Conservation (phyloP, 257 asterid genomes). For the Primulina huaijiensis region DNA sequence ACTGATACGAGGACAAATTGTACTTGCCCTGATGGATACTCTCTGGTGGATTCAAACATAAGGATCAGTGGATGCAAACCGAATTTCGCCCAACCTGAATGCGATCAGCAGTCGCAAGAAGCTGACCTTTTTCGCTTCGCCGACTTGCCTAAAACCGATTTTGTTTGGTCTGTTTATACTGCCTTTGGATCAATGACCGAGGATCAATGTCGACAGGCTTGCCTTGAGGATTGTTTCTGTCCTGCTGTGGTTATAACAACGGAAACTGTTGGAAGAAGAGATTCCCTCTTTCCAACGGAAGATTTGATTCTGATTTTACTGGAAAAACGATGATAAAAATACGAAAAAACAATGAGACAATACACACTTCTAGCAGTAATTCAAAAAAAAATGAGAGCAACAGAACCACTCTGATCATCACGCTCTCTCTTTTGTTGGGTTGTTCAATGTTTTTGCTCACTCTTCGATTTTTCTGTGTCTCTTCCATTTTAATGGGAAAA, state of each 20-base stretch:
- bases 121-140: neutral
- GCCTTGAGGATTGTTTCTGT: slow-evolving; percentile 43
- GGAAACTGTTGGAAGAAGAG: slow-evolving; percentile 41
- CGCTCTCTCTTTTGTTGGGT: neutral
- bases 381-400: neutral
- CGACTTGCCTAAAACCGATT: neutral
- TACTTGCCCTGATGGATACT: neutral
- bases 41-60: neutral
- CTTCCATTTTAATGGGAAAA: neutral
- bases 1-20: neutral
- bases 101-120: neutral
- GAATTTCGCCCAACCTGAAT: neutral
- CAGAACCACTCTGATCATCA: neutral
- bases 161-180: neutral
- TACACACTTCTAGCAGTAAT: neutral
- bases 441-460: neutral
- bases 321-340: neutral
- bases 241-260: slow-evolving; percentile 30
- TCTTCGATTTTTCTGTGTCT: neutral
- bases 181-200: neutral
- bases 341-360: neutral
- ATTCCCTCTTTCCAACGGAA: slow-evolving; percentile 44
- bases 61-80: slow-evolving; percentile 14
- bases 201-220: slow-evolving; percentile 27
- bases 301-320: neutral